These are phyloP conservation scores for Cytospora schulzeri DNA, from an alignment of 2,329 filamentous ascomycete genomes.

Conservation along the genomic window DNA sequence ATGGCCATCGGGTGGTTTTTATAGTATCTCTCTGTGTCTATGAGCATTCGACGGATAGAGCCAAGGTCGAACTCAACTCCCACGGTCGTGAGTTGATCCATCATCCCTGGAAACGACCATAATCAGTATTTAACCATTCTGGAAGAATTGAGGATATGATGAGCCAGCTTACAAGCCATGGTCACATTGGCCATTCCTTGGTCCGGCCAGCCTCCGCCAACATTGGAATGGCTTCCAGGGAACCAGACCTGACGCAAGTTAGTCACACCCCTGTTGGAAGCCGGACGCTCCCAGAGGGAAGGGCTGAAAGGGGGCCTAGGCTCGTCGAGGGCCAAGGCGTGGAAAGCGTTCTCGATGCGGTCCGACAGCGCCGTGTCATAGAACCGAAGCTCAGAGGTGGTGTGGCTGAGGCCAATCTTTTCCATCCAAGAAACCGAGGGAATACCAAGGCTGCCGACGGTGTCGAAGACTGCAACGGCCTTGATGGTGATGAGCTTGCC, in stretches of 20 bases:
- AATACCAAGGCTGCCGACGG: conserved; percentile 51
- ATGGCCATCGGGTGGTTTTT: conserved; percentile 25
- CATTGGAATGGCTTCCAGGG: conserved; percentile 70
- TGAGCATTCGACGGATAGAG: conserved; percentile 45
- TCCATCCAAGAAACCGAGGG: conserved; percentile 49
- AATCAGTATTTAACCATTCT: neutral
- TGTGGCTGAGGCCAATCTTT: conserved; percentile 48
- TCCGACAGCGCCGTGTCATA: conserved; percentile 56
- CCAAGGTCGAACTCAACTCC: conserved; percentile 52
- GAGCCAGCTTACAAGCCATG: conserved; percentile 40
- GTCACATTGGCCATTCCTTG: conserved; percentile 44
- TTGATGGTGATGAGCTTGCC: conserved; percentile 50
- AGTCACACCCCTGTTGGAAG: conserved; percentile 41
- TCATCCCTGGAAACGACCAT: conserved; percentile 51
- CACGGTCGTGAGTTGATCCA: conserved; percentile 56
- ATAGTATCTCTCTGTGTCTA: conserved; percentile 34
- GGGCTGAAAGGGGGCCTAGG: conserved; percentile 56
- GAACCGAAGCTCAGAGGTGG: conserved; percentile 51
- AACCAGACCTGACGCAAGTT: conserved; percentile 64
- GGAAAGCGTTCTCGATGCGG: conserved; percentile 59
- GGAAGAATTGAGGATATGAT: conserved; percentile 31
- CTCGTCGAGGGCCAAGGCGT: conserved; percentile 61
- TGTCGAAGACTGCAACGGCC: conserved; percentile 55
- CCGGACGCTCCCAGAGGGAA: conserved; percentile 54
- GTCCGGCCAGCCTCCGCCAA: conserved; percentile 67